Evolutionary conservation across 192 early-diverging fungal species (phyloP), one percentile per base, ranked within the genome.

Genomic region (Fimicolochytrium jonesii): DNA sequence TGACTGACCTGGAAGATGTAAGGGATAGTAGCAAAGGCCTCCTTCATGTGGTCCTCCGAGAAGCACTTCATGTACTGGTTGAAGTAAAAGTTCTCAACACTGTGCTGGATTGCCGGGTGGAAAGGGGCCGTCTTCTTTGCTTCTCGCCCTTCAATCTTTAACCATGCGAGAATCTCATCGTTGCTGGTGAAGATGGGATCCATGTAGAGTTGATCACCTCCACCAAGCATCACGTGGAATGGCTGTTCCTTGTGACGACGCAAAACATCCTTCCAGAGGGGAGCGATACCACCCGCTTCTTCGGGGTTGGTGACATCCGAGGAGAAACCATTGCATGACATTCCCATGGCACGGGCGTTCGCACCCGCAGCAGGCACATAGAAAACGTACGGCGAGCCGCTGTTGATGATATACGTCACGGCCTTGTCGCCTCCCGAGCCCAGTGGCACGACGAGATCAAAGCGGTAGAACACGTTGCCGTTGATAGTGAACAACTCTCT

Each of bases 21-120:
- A n/a, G n/a, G n/a, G n/a, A 92, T 81, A 0, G 81, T 71, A 10
- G 89, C 83, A 59, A 90, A 78, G 1, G 90, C 85, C 48, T 88
- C 85, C 41, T 54, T 41, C 22, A 76, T 72, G 49, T 74, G 70
- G 26, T 61, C 60, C 28, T 70, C 74, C 18, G 66, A 66, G 68
- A 88, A 91, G 71, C 83, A 79, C 61, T 78, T 70, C 10, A 70
- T 68, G 53, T 89, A 91, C 57, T 81, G 74, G 36, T 80, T 75
- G 59, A 89, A 91, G 74, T 87, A 89, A 70, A 82, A 91, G 45
- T 77, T 74, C 44, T 83, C 74, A 13, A 80, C 83, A 6, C 62
- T 59, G 28, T 66, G 50, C 11, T 72, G 70, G 76, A 86, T 85
- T 34, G 87, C 78, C 18, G 59, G 67, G 9, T 80, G 80, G 55